Base-by-base conservation (phyloP, 2,329 filamentous ascomycete species). In the Penicillium occitanis region DNA sequence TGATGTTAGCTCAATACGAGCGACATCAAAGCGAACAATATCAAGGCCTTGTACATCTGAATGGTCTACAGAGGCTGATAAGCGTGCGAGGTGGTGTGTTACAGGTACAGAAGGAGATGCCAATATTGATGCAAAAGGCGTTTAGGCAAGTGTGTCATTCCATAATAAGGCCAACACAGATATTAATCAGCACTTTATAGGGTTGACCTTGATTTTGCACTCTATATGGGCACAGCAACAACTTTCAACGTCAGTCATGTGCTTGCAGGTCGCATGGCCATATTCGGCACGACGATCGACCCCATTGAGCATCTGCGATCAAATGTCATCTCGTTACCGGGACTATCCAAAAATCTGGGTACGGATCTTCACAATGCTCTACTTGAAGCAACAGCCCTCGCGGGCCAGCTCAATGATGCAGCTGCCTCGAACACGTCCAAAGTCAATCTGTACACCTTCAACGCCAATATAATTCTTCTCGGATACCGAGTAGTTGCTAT, bases 1-100 rank as follows among this genome's bases (percentile, higher is more conserved):
- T 68, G 53, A 68, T 68, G 63, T 22, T 68, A 14, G 42, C 63
- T 19, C 63, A 68, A 60, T 68, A 68, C 25, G 66, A 68, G 17
- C 59, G 66, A 1, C 66, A 68, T 48, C 48, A 66, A 25, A 63
- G 46, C n/a, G 59, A 63, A 35, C 25, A 60, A 35, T 59, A 58
- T 25, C 28, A 59, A 28, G 59, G 63, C 10, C 40, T 66, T 28
- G 46, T 68, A 5, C 66, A 68, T 66, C 30, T 66, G 11, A 58
- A 63, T 42, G 66, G 66, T 17, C 53, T 68, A 35, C 58, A 48
- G n/a, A 60, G 53, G 28, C 33, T 68, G 22, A 48, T 68, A 28
- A 28, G 57, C n/a, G 40, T 63, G 22, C 66, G 63, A 37, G 66
- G 66, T 14, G 63, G 66, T 8, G 50, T 66, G 13, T 25, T 25